These are phyloP conservation scores for Suhomyces atakaporum DNA, from an alignment of 1,139 yeast species.

Conservation along the genomic window DNA sequence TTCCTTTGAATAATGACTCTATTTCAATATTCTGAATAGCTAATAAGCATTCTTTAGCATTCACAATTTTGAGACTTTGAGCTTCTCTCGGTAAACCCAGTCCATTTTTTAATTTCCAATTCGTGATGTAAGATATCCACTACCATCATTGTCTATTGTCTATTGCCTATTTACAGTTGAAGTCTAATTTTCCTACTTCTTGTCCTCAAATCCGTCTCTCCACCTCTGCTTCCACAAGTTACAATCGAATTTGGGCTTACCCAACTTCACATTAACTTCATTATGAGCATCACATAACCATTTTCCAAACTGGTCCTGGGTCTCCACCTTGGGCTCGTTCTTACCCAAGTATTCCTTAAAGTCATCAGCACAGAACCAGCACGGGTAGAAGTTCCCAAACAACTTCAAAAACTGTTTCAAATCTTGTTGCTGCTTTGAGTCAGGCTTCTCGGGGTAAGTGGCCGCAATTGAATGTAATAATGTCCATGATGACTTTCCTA, in stretches of 20 bases:
- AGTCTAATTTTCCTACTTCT: neutral
- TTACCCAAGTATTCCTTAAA: conserved; percentile 62
- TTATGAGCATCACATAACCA: conserved; percentile 98
- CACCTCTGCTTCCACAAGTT: conserved; percentile 89
- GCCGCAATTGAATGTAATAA: conserved; percentile 90
- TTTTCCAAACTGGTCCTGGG: conserved; percentile 77
- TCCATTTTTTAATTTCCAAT: too few relatives aligned
- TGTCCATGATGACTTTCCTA: conserved; percentile 93
- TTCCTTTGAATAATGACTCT: too few relatives aligned
- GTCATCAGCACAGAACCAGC: conserved; percentile 92
- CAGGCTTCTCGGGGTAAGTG: conserved; percentile 74
- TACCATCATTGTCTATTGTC: too few relatives aligned
- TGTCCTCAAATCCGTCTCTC: conserved; percentile 71
- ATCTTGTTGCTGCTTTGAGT: conserved; percentile 62
- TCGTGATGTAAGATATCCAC: too few relatives aligned
- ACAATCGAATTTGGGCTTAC: conserved; percentile 86
- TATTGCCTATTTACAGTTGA: conserved; percentile 9
- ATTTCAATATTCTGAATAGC: too few relatives aligned
- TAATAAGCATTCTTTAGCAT: too few relatives aligned
- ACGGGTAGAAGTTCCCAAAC: conserved; percentile 85
- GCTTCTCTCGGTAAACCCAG: too few relatives aligned
- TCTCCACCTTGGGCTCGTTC: conserved; percentile 65
- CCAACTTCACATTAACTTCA: conserved; percentile 79
- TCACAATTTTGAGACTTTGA: too few relatives aligned
- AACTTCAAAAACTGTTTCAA: conserved; percentile 68